Base-by-base conservation (phyloP, 176 grass and related monocot species). In the Phyllostachys edulis region DNA sequence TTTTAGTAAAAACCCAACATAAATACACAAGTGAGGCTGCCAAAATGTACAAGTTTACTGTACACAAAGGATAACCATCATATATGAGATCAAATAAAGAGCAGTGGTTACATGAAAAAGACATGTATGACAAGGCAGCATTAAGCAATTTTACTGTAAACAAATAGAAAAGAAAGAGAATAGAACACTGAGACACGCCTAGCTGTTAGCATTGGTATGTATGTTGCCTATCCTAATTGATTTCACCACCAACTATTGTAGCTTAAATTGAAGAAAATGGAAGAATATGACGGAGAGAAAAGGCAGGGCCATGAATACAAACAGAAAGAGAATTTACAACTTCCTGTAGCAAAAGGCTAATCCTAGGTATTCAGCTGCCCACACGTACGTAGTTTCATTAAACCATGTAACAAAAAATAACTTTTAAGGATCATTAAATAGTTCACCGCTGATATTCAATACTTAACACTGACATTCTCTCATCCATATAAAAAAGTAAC, bases 91-190 rank as follows among this genome's bases (percentile, higher is more conserved):
- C 49, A 87, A 78, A 67, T 27, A 1, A 20, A 70, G 75, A 45
- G 56, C 23, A 42, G 6, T 32, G 24, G 24, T 49, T 63, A 73
- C 4, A 49, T 13, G 42, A 49, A 79, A 44, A 46, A 12, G 18
- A 46, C 15, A 34, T 0, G 10, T 21, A 65, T 68, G 3, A 13
- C 10, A 65, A 7, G 42, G 27, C 24, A 49, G 20, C 18, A 52
- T 65, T 52, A 36, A 5, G 78, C 20, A 80, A 67, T 37, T 80
- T 44, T 34, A 27, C 17, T 3, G 10, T 46, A 34, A 29, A 63
- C 15, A 64, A 44, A 77, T 47, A 79, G 13, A 50, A 66, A 80
- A 37, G 23, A 66, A 44, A 42, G 10, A 21, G 36, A 84, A 84
- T 1, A 51, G 9, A 76, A 67, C 52, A 62, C 12, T 27, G 63